Conservation (phyloP, 306 rosid species). For the Malus sieversii region DNA sequence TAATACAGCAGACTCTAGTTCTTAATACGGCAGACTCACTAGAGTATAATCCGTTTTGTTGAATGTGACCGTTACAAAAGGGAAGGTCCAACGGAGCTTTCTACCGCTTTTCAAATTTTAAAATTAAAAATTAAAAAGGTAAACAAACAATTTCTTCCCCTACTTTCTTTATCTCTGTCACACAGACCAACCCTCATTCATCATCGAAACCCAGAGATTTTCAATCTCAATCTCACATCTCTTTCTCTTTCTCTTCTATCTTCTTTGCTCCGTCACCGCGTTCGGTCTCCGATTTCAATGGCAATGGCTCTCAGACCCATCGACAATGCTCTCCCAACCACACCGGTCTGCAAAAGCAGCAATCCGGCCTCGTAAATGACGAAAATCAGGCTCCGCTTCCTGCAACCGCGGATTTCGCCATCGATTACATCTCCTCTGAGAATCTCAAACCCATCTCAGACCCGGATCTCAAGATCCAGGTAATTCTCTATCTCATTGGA, state of each 20-base stretch:
- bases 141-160: neutral
- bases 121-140: neutral
- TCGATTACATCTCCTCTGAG: conserved; percentile 66
- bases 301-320: conserved; percentile 87
- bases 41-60: neutral
- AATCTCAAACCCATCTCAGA: conserved; percentile 62
- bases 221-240: neutral
- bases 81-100: conserved; percentile 23
- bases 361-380: conserved; percentile 22
- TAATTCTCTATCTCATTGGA: neutral
- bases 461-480: conserved; percentile 61
- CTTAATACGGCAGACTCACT: neutral
- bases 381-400: conserved; percentile 51
- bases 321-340: conserved; percentile 65
- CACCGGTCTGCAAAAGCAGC: conserved; percentile 45
- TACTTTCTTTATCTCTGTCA: neutral
- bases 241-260: neutral
- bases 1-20: too few relatives aligned
- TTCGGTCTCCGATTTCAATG: conserved; percentile 11
- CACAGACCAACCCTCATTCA: neutral
- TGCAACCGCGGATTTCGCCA: conserved; percentile 39
- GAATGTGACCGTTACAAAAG: conserved; percentile 19
- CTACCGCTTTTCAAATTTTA: conserved; percentile 17
- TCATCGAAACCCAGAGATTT: neutral
- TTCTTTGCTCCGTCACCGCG: neutral